Evolutionary conservation across 2,329 filamentous ascomycete genomes (phyloP), one percentile per base, ranked within the genome.

Genomic region (Furcasterigmium furcatum): DNA sequence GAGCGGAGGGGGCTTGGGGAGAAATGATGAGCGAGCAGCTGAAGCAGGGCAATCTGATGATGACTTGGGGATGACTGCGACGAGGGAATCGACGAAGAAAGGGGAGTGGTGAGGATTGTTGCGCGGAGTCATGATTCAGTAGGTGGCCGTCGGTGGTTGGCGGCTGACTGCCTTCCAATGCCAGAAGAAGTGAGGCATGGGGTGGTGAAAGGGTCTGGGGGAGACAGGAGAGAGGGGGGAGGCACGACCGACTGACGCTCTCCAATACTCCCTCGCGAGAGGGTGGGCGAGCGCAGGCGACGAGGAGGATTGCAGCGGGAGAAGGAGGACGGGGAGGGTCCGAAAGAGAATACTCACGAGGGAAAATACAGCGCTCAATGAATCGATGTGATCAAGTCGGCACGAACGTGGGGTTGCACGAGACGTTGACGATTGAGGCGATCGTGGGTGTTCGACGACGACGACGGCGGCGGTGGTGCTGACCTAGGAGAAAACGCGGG

Each of bases 1-100:
- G 38, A 36, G 9, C 20, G 16, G 43, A 38, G 9, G 48, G 27
- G 34, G 40, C 42, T 39, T 46, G 39, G 41, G 30, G 22, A 42
- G 41, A 16, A 46, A 36, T 38, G 36, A 22, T 36, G 35, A 46
- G 29, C 24, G 38, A 36, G 29, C 38, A 48, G 24, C 24, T 27
- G 24, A 38, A 43, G 39, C 18, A 36, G 16, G 34, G 34, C 34
- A 36, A 36, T 18, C 18, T 36, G 34, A 18, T 12, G 24, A 14
- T 36, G 34, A 36, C 34, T 36, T 9, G 18, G 34, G n/a, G 34
- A 10, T 32, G 34, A 19, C 34, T 19, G 34, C 18, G 34, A 36
- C 34, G 34, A 19, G 34, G 9, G n/a, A 18, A 36, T 36, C 34
- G 34, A 10, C n/a, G 34, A 12, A 16, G 6, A 18, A 32, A 32